Evolutionary conservation across 2,329 filamentous ascomycete species (phyloP).

Genomic region (Aspergillus sp.): DNA sequence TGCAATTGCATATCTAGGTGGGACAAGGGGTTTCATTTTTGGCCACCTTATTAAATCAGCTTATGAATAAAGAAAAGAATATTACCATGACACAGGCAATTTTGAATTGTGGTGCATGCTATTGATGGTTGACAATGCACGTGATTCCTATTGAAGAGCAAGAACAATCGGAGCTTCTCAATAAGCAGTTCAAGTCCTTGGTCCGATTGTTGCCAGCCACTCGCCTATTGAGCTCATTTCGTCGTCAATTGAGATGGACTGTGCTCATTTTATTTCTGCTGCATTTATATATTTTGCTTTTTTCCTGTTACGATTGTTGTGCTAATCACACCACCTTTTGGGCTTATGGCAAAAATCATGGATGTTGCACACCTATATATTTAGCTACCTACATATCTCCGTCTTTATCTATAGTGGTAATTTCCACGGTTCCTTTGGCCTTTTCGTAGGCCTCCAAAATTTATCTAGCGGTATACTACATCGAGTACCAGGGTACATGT

Average conservation of each 20-base stretch:
- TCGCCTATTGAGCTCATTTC: conserved; percentile 6
- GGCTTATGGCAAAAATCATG: neutral
- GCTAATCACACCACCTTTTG: neutral
- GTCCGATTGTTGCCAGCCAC: conserved; percentile 14
- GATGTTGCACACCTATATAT: neutral
- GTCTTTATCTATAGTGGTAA: neutral
- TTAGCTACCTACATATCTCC: neutral
- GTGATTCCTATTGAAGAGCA: conserved; percentile 22
- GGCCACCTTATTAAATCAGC: neutral
- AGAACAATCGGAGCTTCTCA: conserved; percentile 21
- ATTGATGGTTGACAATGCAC: conserved; percentile 7
- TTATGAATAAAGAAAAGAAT: neutral
- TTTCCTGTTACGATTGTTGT: conserved; percentile 5
- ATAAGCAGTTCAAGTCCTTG: neutral
- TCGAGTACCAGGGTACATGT: neutral
- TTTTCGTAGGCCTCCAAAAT: neutral
- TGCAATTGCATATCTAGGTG: neutral
- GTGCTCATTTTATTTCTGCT: neutral
- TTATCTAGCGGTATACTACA: neutral
- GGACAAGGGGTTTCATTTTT: neutral
- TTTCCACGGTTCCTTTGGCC: neutral
- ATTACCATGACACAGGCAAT: neutral
- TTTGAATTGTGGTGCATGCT: neutral
- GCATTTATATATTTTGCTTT: neutral
- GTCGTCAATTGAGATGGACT: neutral